Conservation (phyloP, 2,329 filamentous ascomycete genomes). For the Colletotrichum camelliae region DNA sequence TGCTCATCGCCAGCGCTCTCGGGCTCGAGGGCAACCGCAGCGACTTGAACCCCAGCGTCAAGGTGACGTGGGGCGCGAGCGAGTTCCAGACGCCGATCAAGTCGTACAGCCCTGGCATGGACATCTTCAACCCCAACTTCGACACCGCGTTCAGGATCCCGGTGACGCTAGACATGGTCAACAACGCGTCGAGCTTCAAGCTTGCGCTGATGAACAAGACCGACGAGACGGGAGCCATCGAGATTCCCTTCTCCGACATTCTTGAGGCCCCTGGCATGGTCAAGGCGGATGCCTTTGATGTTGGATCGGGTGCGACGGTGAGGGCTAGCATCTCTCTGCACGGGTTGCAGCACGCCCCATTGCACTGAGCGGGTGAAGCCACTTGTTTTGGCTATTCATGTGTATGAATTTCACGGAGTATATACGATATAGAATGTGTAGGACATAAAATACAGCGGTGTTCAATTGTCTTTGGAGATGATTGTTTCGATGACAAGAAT, state of each 20-base stretch:
- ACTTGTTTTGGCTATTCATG: neutral
- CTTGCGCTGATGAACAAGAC: constrained; percentile 40
- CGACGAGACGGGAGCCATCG: constrained; percentile 35
- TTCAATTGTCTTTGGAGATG: neutral
- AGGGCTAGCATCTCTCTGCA: constrained; percentile 40
- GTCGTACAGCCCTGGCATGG: constrained; percentile 47
- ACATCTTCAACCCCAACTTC: constrained; percentile 54
- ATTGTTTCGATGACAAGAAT: neutral
- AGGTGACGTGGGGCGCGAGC: constrained; percentile 45
- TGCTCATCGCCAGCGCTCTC: constrained; percentile 47
- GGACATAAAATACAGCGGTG: neutral
- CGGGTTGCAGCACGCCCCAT: constrained; percentile 26
- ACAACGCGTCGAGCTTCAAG: constrained; percentile 31
- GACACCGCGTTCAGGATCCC: constrained; percentile 50
- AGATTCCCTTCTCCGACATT: constrained; percentile 40
- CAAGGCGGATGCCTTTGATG: constrained; percentile 36
- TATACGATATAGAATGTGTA: neutral
- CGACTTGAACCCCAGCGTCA: constrained; percentile 49
- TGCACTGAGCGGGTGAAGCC: neutral
- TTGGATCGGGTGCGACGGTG: constrained; percentile 38
- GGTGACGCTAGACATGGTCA: constrained; percentile 33
- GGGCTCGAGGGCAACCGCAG: constrained; percentile 47
- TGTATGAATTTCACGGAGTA: neutral
- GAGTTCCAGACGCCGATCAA: constrained; percentile 46
- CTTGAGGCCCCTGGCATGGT: constrained; percentile 33